Evolutionary conservation across 768 basidiomycete species (phyloP).

Genomic region (Jaapia argillacea): DNA sequence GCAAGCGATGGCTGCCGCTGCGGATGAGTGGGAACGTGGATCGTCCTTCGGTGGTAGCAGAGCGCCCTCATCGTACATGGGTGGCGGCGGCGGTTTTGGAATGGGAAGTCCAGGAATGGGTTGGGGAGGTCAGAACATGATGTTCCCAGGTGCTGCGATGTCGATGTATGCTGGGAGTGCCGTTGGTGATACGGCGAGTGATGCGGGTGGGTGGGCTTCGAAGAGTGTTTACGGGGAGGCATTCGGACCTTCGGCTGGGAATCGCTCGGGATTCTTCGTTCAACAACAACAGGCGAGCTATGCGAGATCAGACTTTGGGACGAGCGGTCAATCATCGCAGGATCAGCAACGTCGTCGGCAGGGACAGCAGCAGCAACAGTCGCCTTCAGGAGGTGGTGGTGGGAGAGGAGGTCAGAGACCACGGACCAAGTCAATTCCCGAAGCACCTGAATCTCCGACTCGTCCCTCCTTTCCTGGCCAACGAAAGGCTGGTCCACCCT

Average conservation of each 20-base stretch:
- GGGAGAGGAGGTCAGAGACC: neutral
- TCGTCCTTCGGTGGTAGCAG: slow-evolving; percentile 46
- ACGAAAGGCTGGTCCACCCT: slow-evolving; percentile 39
- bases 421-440: neutral
- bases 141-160: slow-evolving; percentile 37
- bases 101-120: slow-evolving; percentile 26
- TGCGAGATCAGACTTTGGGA: too few relatives aligned
- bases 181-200: slow-evolving; percentile 44
- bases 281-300: too few relatives aligned
- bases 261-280: too few relatives aligned
- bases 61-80: slow-evolving; percentile 26
- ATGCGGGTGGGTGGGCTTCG: slow-evolving; percentile 39
- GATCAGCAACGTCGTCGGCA: too few relatives aligned
- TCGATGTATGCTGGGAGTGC: slow-evolving; percentile 41
- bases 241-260: slow-evolving; percentile 30
- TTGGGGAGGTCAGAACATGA: slow-evolving; percentile 36
- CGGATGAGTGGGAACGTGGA: slow-evolving; percentile 83
- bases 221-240: slow-evolving; percentile 66
- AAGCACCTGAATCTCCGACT: slow-evolving; percentile 4
- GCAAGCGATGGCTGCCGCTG: slow-evolving; percentile 83
- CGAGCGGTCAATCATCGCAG: too few relatives aligned
- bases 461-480: slow-evolving; percentile 11
- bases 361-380: too few relatives aligned
- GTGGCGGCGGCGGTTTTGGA: slow-evolving; percentile 34
- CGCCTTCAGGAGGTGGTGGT: slow-evolving; percentile 2